phyloP scores from a whole-genome alignment of 495 filamentous ascomycete species.

The Xylaria intraflava region DNA sequence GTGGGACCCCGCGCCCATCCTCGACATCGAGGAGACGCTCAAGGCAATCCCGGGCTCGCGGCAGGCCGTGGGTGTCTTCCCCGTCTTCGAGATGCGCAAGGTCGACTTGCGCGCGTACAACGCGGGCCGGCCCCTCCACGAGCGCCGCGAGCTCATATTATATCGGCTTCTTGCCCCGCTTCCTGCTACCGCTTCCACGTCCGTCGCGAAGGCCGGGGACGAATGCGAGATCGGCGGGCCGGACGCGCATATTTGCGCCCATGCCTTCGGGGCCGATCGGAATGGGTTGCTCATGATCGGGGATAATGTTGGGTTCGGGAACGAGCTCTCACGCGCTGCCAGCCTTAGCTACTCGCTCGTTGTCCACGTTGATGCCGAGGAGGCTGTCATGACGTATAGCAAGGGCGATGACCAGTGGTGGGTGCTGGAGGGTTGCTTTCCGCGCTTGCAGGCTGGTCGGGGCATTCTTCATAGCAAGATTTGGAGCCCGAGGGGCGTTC shows the following conservation, averaged over 20 bases:
- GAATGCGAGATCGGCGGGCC: constrained; percentile 9
- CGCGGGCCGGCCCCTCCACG: constrained; percentile 39
- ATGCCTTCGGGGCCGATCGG: constrained; percentile 61
- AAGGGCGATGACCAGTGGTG: constrained; percentile 52
- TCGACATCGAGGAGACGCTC: constrained; percentile 32
- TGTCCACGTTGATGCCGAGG: constrained; percentile 47
- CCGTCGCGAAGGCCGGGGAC: not conserved
- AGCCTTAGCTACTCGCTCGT: constrained; percentile 57
- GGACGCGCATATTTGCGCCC: constrained; percentile 52
- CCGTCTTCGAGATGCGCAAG: constrained; percentile 55
- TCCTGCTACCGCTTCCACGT: constrained; percentile 6
- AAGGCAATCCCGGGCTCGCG: constrained; percentile 19
- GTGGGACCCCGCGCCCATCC: constrained; percentile 37
- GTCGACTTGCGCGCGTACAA: constrained; percentile 57
- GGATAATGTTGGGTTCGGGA: constrained; percentile 52
- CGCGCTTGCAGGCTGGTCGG: constrained; percentile 48
- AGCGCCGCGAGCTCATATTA: constrained; percentile 52
- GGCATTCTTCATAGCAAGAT: constrained; percentile 57
- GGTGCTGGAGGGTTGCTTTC: constrained; percentile 58
- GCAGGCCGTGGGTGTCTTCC: constrained; percentile 40
- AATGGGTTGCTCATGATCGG: constrained; percentile 61
- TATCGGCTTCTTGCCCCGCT: constrained; percentile 49
- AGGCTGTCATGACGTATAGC: constrained; percentile 34
- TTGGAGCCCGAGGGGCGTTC: constrained; percentile 55
- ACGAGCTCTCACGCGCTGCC: constrained; percentile 46